Evolutionary conservation across 768 basidiomycete species (phyloP), one percentile per base, ranked within the genome.

Genomic region (Psilocybe subaeruginosa): DNA sequence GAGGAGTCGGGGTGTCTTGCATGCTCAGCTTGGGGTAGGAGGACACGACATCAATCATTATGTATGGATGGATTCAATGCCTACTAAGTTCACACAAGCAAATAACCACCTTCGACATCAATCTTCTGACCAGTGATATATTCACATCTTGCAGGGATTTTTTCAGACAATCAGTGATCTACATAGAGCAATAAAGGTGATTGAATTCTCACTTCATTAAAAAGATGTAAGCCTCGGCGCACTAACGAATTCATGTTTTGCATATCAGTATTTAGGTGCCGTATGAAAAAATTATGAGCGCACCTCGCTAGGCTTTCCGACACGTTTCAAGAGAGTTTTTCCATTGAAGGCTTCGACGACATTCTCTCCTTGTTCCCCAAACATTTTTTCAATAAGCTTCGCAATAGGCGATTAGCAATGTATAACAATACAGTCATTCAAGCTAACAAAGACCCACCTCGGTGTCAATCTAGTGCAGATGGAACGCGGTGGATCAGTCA

Each of bases 221-320:
- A 35, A 60, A 60, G 6, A 60, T 27, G 39, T 60, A 60, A 9
- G 59, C 59, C 17, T 54, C 53, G 3, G 58, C 58, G 7, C 19
- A 17, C 58, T 59, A 23, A 11, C 29, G 29, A 45, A 7, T 35
- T 3, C 31, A 14, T n/a, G 23, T 23, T 30, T 7, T 7, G 6
- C 11, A 45, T 17, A 30, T 29, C 4, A 30, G 11, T 35, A 7
- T 35, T 35, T 23, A 23, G 23, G 33, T 35, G 33, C 6, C 33
- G 8, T 30, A 17, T 43, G 8, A 12, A 37, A 2, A 35, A 47
- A 12, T 35, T 7, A 17, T 31, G 33, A 54, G 33, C 52, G 5
- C 29, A 60, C 59, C 53, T 60, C 59, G 23, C 35, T 49, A 30
- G 37, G 59, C n/a, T 54, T 8, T 11, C 52, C 59, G 23, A 29